phyloP scores from a whole-genome alignment of 2,329 filamentous ascomycete species.

The Chaetomiaceae sp. region DNA sequence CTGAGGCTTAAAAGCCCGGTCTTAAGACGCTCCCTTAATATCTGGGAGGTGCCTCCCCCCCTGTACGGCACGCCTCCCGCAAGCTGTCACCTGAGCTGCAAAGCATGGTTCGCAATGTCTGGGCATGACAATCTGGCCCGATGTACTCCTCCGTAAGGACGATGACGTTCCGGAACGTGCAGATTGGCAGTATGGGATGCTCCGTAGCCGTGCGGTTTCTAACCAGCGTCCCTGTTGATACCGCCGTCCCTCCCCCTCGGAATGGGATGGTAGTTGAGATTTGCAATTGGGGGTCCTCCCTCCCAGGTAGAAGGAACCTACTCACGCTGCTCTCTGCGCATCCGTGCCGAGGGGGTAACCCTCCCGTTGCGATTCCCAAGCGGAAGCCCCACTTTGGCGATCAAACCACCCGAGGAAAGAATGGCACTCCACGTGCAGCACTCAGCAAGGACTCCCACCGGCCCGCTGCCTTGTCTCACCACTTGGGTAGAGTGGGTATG shows the following conservation, averaged over 20 bases:
- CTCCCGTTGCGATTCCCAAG: not conserved
- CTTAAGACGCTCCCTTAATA: slow-evolving; percentile 18
- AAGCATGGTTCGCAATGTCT: slow-evolving; percentile 14
- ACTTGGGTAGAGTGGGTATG: slow-evolving; percentile 1
- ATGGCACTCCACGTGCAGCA: slow-evolving; percentile 22
- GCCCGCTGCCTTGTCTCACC: slow-evolving; percentile 8
- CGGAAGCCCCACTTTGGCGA: slow-evolving; percentile 9
- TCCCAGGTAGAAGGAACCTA: slow-evolving; percentile 1
- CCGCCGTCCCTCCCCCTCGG: too few species aligned
- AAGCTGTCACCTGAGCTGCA: slow-evolving; percentile 21
- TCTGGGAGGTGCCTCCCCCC: slow-evolving; percentile 11
- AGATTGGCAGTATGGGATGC: slow-evolving; percentile 20
- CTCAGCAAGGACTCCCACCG: slow-evolving; percentile 15
- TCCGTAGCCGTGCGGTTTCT: slow-evolving; percentile 23
- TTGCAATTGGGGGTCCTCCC: too few species aligned
- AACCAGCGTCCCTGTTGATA: too few species aligned
- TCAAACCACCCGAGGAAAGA: slow-evolving; percentile 18
- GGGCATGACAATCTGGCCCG: slow-evolving; percentile 10
- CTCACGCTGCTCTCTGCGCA: too few species aligned
- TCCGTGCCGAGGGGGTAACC: not conserved
- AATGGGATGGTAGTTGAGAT: too few species aligned
- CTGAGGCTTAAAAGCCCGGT: slow-evolving; percentile 15
- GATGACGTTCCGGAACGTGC: slow-evolving; percentile 20
- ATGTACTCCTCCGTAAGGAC: slow-evolving; percentile 19
- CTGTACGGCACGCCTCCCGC: slow-evolving; percentile 16